Conservation (phyloP, 805 yeast species). For the Millerozyma acaciae region DNA sequence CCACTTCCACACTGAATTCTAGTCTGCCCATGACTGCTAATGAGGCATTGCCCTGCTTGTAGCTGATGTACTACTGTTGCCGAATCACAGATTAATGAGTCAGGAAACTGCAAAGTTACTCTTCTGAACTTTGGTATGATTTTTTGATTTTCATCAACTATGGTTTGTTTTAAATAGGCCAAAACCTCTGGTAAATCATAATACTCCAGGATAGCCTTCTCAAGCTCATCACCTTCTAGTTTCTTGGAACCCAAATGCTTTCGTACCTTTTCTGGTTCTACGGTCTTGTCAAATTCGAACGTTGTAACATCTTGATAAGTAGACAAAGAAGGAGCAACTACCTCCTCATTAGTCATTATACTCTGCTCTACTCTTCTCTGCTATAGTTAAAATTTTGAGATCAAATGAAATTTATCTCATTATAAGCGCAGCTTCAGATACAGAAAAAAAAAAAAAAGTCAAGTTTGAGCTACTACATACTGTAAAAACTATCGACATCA, state of each 20-base stretch:
- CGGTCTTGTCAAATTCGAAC: slow-evolving; percentile 46
- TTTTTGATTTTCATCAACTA: slow-evolving; percentile 16
- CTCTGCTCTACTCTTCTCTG: not conserved
- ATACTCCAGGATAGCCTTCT: slow-evolving; percentile 39
- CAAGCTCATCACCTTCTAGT: slow-evolving; percentile 22
- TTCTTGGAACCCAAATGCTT: slow-evolving; percentile 6
- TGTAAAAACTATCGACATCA: not conserved
- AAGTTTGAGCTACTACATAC: slow-evolving; percentile 1
- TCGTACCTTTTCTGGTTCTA: slow-evolving; percentile 19
- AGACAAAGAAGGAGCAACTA: slow-evolving; percentile 66
- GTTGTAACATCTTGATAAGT: slow-evolving; percentile 64
- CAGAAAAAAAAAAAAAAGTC: no score
- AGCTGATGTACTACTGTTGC: slow-evolving; percentile 59
- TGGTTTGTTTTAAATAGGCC: slow-evolving; percentile 30
- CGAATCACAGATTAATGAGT: slow-evolving; percentile 71
- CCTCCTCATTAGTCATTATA: slow-evolving; percentile 12
- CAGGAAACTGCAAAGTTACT: slow-evolving; percentile 90
- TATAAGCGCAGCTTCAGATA: not conserved
- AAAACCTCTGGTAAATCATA: slow-evolving; percentile 54
- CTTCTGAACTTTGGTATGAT: slow-evolving; percentile 29
- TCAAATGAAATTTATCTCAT: not conserved
- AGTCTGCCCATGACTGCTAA: slow-evolving; percentile 5
- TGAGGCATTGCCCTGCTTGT: slow-evolving; percentile 34
- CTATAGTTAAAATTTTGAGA: not conserved
- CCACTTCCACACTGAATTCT: slow-evolving; percentile 3